Base-by-base conservation (phyloP, 441 rosid genomes). In the Iberis amara region DNA sequence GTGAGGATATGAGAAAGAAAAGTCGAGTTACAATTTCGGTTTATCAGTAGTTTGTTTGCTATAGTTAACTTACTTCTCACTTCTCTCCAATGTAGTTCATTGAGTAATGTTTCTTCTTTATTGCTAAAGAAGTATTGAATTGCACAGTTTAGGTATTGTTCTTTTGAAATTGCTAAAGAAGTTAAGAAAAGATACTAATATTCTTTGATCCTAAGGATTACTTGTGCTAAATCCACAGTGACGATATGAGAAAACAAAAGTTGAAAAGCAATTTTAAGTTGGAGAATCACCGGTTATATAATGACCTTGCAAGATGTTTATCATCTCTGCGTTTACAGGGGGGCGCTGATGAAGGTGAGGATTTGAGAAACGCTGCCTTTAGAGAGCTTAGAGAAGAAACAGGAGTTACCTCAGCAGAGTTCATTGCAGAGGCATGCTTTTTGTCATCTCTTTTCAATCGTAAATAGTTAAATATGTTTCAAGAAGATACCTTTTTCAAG, bases 381-480 rank as follows among this genome's bases (percentile, higher is more conserved):
- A 75, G 91, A 62, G 91, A 83, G 66, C 52, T 83, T 37, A 76
- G 85, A 75, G 91, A 83, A 78, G 91, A 83, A 70, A 83, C 91
- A 0, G 87, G 90, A 7, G 87, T 83, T 64, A 76, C 78, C 36
- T 83, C 91, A 0, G 83, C 85, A 1, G 81, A 76, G 59, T 70
- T 83, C 65, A 39, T 80, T 47, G 86, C 91, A 11, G 91, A 80
- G 86, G 91, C 69, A 57, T 42, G 76, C 53, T 45, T 45, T 33
- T 42, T 71, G 31, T 14, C 61, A 27, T 57, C 36, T 21, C 59
- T 47, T n/a, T 59, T 51, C 61, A 47, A 18, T 59, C 40, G 57
- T 59, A 49, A 47, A 35, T 57, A 59, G 45, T 60, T 39, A 24
- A 4, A 53, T 33, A 12, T 40, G 9, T 46, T 54, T 42, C 24